These are phyloP conservation scores for Herpetomonas tarakana DNA, from an alignment of 208 protist species.

Conservation along the genomic window DNA sequence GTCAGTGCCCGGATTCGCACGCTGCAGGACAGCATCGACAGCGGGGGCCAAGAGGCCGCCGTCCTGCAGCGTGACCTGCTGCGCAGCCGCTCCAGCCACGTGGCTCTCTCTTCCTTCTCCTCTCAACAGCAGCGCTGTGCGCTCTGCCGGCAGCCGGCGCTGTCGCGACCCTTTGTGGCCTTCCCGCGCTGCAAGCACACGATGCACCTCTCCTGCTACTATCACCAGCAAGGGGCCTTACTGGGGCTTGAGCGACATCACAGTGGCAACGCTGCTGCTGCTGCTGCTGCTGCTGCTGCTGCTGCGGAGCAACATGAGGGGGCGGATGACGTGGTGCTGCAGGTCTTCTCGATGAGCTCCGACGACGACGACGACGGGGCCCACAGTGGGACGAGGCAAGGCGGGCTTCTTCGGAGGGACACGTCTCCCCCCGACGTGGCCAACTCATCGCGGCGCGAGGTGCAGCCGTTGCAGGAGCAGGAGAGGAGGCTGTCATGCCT, in stretches of 20 bases:
- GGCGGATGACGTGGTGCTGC: too few relatives aligned
- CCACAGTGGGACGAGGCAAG: too few relatives aligned
- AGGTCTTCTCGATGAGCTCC: too few relatives aligned
- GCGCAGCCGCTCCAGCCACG: background rate
- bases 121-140: conserved; percentile 20
- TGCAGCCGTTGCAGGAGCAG: too few relatives aligned
- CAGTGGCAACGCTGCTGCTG: conserved; percentile 2
- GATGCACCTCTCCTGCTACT: conserved; percentile 43
- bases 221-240: conserved; percentile 13
- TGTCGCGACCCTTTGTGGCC: conserved; percentile 32
- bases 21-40: conserved; percentile 17
- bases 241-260: conserved; percentile 5
- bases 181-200: conserved; percentile 44
- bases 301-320: too few relatives aligned
- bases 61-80: conserved; percentile 21
- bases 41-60: conserved; percentile 14
- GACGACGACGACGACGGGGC: too few relatives aligned
- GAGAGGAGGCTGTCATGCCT: too few relatives aligned
- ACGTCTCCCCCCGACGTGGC: too few relatives aligned
- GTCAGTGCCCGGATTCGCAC: conserved; percentile 15
- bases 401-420: too few relatives aligned
- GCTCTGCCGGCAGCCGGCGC: conserved; percentile 25
- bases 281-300: too few relatives aligned
- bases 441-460: too few relatives aligned
- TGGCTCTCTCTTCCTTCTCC: background rate